Percentiles rank a stretch among this genome's conserved stretches.
Evolutionary conservation across 2,329 filamentous ascomycete genomes (phyloP).

Genomic region (Celoporthe dispersa): DNA sequence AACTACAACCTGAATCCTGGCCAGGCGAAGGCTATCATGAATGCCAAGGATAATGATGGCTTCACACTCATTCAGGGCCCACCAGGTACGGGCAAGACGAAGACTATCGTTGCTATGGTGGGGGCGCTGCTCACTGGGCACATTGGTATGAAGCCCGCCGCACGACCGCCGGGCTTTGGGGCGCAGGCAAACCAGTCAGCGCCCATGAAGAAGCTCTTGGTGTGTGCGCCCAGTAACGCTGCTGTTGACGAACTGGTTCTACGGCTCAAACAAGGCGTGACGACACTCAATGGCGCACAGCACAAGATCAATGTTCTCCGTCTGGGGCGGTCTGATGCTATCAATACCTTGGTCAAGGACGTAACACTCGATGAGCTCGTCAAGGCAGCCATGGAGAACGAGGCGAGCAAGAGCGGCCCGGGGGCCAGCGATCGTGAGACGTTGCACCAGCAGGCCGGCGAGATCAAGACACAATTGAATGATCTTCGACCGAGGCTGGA

Average conservation of each 20-base stretch:
- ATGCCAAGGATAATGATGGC: constrained; percentile 91
- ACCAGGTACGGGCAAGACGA: constrained; percentile 96
- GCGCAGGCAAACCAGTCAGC: constrained; percentile 35
- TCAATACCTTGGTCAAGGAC: constrained; percentile 86
- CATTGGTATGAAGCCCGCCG: constrained; percentile 46
- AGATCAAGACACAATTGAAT: constrained; percentile 76
- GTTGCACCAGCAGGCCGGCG: constrained; percentile 65
- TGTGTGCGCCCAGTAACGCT: constrained; percentile 98
- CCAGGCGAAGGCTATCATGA: constrained; percentile 89
- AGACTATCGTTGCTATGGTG: constrained; percentile 96
- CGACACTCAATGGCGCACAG: constrained; percentile 71
- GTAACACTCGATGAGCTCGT: constrained; percentile 94
- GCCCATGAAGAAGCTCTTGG: constrained; percentile 79
- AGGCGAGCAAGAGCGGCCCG: constrained; percentile 58
- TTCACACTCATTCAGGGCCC: constrained; percentile 97
- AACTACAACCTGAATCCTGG: constrained; percentile 87
- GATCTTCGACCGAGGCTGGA: constrained; percentile 74
- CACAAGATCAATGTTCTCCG: constrained; percentile 87
- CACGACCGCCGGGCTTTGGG: constrained; percentile 45
- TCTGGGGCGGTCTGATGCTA: constrained; percentile 87
- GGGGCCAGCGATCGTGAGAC: constrained; percentile 61
- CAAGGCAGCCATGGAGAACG: constrained; percentile 68
- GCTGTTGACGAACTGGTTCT: constrained; percentile 96
- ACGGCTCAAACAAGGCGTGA: constrained; percentile 86
- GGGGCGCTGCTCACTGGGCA: constrained; percentile 76